A percentile compares a stretch with the other conserved stretches of the same genome.
Conservation (phyloP, 2,329 filamentous ascomycete species). For the Botrytis fabae region DNA sequence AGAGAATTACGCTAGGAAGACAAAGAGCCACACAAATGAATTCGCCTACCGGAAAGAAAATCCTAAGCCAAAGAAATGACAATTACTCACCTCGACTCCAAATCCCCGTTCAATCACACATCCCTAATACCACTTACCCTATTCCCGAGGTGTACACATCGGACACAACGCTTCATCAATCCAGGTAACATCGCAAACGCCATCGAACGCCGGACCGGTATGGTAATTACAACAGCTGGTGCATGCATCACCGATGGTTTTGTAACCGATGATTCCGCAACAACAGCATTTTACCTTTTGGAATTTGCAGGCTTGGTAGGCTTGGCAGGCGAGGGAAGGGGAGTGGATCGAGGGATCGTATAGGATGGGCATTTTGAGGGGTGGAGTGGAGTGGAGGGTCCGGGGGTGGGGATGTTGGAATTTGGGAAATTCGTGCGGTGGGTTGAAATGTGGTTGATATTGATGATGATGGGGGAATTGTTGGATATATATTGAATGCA, state of each 20-base stretch:
- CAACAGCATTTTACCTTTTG: slow-evolving; percentile 4
- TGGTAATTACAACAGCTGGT: not conserved
- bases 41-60: not conserved
- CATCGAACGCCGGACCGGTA: not conserved
- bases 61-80: not conserved
- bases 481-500: not conserved
- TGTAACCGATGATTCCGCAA: not conserved
- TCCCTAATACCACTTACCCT: not conserved
- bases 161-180: not conserved
- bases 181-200: not conserved
- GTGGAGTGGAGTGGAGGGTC: not conserved
- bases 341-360: not conserved
- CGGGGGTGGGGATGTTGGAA: too few species aligned
- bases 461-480: not conserved
- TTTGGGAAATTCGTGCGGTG: not conserved
- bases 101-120: not conserved
- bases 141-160: not conserved
- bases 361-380: not conserved
- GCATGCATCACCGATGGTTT: not conserved
- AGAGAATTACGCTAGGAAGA: not conserved
- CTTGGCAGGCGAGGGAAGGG: not conserved
- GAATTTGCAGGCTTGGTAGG: not conserved
- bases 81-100: not conserved
- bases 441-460: not conserved
- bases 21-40: not conserved